phyloP scores from a whole-genome alignment of 208 protist genomes.

The Trypanosoma avium region DNA sequence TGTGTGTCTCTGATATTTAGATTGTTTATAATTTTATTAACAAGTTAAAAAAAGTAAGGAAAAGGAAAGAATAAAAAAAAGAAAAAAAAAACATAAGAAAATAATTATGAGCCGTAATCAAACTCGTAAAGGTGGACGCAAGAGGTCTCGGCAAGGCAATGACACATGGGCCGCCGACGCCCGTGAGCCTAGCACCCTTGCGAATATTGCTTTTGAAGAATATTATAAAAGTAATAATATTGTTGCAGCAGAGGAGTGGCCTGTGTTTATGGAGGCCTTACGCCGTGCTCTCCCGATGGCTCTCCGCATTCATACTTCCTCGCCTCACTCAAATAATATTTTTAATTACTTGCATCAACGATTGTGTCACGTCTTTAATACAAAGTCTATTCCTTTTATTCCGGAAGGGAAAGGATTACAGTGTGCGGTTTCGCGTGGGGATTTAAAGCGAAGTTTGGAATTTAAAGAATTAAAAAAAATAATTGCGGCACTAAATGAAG shows the following conservation, averaged over 20 bases:
- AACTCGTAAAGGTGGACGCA: conserved; percentile 56
- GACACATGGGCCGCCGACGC: conserved; percentile 68
- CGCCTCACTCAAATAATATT: conserved; percentile 35
- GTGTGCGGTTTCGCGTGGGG: conserved; percentile 70
- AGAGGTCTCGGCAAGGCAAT: conserved; percentile 1
- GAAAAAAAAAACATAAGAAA: neutral
- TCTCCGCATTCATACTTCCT: conserved; percentile 53
- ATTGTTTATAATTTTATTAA: too few relatives aligned
- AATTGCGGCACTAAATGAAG: conserved; percentile 81
- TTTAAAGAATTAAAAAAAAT: conserved; percentile 68
- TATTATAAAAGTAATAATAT: conserved; percentile 75
- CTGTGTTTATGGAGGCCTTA: conserved; percentile 53
- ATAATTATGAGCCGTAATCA: conserved; percentile 66
- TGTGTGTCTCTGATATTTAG: too few relatives aligned
- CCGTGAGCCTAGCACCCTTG: conserved; percentile 52
- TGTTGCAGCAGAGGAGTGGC: conserved; percentile 60
- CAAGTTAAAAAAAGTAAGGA: neutral
- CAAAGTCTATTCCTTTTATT: conserved; percentile 54
- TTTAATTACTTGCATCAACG: conserved; percentile 39
- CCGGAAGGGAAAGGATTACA: conserved; percentile 63
- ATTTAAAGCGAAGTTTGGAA: conserved; percentile 72
- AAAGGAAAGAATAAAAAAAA: neutral
- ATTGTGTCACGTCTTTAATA: conserved; percentile 48
- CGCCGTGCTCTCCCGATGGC: conserved; percentile 75
- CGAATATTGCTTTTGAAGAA: conserved; percentile 63